phyloP scores from a whole-genome alignment of 1,139 yeast genomes.

The Suhomyces chickasaworum region DNA sequence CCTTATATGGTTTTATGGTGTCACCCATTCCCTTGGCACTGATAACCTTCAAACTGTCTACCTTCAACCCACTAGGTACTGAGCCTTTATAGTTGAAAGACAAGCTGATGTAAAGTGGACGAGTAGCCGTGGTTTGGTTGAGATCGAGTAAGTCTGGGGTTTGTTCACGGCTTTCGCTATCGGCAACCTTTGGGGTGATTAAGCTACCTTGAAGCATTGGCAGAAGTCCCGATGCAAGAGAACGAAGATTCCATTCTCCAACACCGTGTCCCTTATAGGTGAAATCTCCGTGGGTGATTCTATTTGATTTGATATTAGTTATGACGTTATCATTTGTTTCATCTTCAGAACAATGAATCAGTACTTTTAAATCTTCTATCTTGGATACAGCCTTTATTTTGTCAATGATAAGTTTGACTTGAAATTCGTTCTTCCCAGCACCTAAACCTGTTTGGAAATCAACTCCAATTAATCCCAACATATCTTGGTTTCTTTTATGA shows the following conservation, averaged over 20 bases:
- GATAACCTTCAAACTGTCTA: constrained; percentile 63
- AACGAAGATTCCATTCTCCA: constrained; percentile 74
- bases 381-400: constrained; percentile 51
- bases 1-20: constrained; percentile 80
- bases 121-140: constrained; percentile 21
- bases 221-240: constrained; percentile 62
- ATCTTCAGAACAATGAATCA: constrained; percentile 41
- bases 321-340: constrained; percentile 7
- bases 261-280: constrained; percentile 52
- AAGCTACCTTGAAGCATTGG: constrained; percentile 68
- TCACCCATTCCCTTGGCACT: constrained; percentile 62
- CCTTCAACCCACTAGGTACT: constrained; percentile 75
- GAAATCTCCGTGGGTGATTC: constrained; percentile 76
- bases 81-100: constrained; percentile 66
- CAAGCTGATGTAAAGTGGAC: constrained; percentile 57
- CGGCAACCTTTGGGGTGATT: constrained; percentile 21
- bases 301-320: constrained; percentile 47
- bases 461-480: constrained; percentile 59
- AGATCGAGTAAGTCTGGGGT: constrained; percentile 13
- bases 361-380: constrained; percentile 59
- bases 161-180: constrained; percentile 7
- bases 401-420: constrained; percentile 60
- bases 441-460: constrained; percentile 69
- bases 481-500: constrained; percentile 22
- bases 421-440: constrained; percentile 67